Base-by-base conservation (phyloP, 2,329 filamentous ascomycete genomes). In the Colletotrichum eleusines region DNA sequence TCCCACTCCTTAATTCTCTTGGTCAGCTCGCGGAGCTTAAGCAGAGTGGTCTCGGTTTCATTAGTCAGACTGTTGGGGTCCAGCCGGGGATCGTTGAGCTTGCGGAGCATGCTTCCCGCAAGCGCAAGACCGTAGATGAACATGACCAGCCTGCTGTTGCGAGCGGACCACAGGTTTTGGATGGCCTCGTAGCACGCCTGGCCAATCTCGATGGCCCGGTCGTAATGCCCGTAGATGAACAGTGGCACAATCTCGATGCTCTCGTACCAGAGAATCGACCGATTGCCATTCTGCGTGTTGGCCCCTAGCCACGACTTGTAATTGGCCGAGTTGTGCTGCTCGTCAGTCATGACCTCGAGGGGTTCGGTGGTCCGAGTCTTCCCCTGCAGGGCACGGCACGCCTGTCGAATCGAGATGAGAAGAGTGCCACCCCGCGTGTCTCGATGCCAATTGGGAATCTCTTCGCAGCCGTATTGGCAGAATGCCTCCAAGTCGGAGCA, bases 341-440 rank as follows among this genome's bases (percentile, higher is more conserved):
- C 84, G 74, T 95, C 92, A 50, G 85, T 88, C 83, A 95, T 87
- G 14, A 94, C 84, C 23, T 86, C 83, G 0, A 83, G 76, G 0
- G 90, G 80, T 12, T 86, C 81, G 14, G 81, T 79, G 3, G 80
- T 80, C 14, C 80, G 80, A 0, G 93, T 95, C 78, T 94, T 95
- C 64, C 93, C 93, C 77, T 94, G 91, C 26, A 95, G 80, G 28
- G 93, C 91, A 59, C 91, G 88, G 61, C 86, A 88, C 31, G 88
- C 85, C 77, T 95, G 92, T 60, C 91, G 84, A 4, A 91, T 84
- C 3, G 88, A 86, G 71, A 92, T 88, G 8, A 95, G 82, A 62
- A 94, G 83, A 0, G 89, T 89, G 2, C 93, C 93, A 20, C 93
- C 93, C 69, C 92, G 86, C 1, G 91, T 87, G 75, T 94, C 92